Percentiles rank a stretch among this genome's conserved stretches.
Evolutionary conservation across 495 filamentous ascomycete genomes (phyloP).

Genomic region (Talaromyces proteolyticus): DNA sequence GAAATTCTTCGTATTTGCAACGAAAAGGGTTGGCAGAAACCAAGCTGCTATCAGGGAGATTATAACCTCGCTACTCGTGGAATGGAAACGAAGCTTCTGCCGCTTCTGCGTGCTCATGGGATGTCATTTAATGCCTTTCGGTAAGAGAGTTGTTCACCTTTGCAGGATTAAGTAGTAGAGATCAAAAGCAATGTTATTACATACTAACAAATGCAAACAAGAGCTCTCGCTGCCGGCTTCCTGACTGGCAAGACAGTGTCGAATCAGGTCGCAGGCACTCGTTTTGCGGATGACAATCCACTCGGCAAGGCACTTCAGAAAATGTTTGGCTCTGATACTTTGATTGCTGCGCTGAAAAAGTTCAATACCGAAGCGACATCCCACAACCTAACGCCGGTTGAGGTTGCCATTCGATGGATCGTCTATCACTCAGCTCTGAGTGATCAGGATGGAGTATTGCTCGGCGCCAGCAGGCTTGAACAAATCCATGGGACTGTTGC

Average conservation of each 20-base stretch:
- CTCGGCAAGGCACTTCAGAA: slow-evolving; percentile 9
- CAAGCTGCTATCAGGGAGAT: slow-evolving; percentile 32
- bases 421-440: slow-evolving; percentile 23
- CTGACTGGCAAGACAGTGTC: slow-evolving; percentile 32
- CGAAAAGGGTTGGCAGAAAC: slow-evolving; percentile 26
- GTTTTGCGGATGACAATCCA: slow-evolving; percentile 12
- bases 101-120: slow-evolving; percentile 42
- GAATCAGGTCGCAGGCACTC: slow-evolving; percentile 17
- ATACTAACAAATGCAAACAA: background rate
- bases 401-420: slow-evolving; percentile 28
- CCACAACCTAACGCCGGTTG: slow-evolving; percentile 45
- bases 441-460: slow-evolving; percentile 25
- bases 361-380: slow-evolving; percentile 16
- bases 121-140: slow-evolving; percentile 46
- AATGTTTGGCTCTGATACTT: slow-evolving; percentile 13
- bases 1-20: slow-evolving; percentile 28
- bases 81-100: slow-evolving; percentile 41
- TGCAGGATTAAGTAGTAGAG: no score
- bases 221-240: slow-evolving; percentile 43
- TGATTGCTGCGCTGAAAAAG: slow-evolving; percentile 16
- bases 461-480: slow-evolving; percentile 24
- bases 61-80: slow-evolving; percentile 34
- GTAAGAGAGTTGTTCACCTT: background rate
- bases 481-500: slow-evolving; percentile 22
- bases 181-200: background rate